Conservation (phyloP, 1,284 basidiomycete species). For the Athelia sp. region DNA sequence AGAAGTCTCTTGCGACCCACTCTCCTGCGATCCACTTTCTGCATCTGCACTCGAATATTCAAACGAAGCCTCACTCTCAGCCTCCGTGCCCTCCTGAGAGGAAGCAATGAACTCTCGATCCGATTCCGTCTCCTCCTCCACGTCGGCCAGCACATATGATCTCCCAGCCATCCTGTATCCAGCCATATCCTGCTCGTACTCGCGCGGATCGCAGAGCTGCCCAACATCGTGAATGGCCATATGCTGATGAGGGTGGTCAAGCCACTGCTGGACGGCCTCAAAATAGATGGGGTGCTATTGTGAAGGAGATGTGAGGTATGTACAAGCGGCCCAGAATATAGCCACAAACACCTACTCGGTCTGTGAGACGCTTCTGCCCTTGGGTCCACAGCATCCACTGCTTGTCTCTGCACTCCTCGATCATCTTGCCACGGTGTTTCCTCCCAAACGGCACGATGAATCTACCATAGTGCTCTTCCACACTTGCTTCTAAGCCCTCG, state of each 20-base stretch:
- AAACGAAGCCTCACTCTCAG: too few species aligned
- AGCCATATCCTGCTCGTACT: constrained; percentile 12
- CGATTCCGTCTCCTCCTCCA: too few species aligned
- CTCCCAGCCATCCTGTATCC: too few species aligned
- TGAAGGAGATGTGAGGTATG: not conserved
- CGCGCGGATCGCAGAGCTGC: constrained; percentile 4
- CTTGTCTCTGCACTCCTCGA: constrained; percentile 13
- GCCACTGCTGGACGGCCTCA: constrained; percentile 9
- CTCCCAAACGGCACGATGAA: constrained; percentile 16
- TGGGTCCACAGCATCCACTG: constrained; percentile 11
- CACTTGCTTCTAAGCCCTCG: constrained; percentile 7
- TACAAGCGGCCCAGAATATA: too few species aligned
- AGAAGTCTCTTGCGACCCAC: too few species aligned
- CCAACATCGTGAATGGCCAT: constrained; percentile 11
- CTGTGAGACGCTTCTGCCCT: constrained; percentile 1
- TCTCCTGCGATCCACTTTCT: too few species aligned
- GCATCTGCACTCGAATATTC: too few species aligned
- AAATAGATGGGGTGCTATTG: constrained; percentile 10
- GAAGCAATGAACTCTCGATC: too few species aligned
- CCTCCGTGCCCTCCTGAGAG: too few species aligned
- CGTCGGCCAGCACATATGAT: too few species aligned
- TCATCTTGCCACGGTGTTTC: constrained; percentile 10
- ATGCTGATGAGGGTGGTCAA: constrained; percentile 10
- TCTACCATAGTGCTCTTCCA: constrained; percentile 6
- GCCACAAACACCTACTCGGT: constrained; percentile 5